Base-by-base conservation (phyloP, 2,329 filamentous ascomycete genomes). In the Colletotrichum sp. region DNA sequence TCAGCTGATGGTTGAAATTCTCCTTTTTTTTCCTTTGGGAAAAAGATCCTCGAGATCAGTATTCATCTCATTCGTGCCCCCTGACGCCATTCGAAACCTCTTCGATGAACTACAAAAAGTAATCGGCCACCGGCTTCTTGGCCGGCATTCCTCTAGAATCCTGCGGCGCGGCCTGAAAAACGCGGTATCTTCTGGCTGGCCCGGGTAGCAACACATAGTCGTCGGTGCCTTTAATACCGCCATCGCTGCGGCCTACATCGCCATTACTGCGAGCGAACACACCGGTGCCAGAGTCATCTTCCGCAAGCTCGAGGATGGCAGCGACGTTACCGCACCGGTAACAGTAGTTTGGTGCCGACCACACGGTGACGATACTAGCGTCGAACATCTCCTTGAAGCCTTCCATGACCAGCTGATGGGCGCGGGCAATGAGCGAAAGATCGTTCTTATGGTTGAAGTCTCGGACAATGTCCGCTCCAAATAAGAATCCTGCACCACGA, bases 381-480 rank as follows among this genome's bases (percentile, higher is more conserved):
- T 98, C 95, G 82, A 98, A 99, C 96, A 98, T 98, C 84, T 98
- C 97, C 86, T 98, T 98, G 85, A 98, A 99, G 0, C 97, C 97
- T 84, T 99, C 97, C 97, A 98, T 99, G 78, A 99, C 97, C 27
- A 99, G 92, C 84, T 99, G 97, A 83, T 99, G 97, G 1, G 97
- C 97, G 71, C 97, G 92, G 22, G 96, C 97, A 78, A 99, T 97
- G 68, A 99, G 90, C 27, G 94, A 95, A 32, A 99, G 90, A 82
- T 98, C 95, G 84, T 99, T 99, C 74, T 93, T 92, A 85, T 98
- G 94, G 86, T 98, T 99, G 88, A 99, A 99, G 78, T 93, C 93
- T 81, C 97, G 98, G 81, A 98, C 96, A 74, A 98, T 98, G 82
- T 98, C 96, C 5, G 95, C 93, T 68, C 97, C 97, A 79, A 99